phyloP scores from a whole-genome alignment of 176 grass and related monocot genomes.

The Oryza australiensis region DNA sequence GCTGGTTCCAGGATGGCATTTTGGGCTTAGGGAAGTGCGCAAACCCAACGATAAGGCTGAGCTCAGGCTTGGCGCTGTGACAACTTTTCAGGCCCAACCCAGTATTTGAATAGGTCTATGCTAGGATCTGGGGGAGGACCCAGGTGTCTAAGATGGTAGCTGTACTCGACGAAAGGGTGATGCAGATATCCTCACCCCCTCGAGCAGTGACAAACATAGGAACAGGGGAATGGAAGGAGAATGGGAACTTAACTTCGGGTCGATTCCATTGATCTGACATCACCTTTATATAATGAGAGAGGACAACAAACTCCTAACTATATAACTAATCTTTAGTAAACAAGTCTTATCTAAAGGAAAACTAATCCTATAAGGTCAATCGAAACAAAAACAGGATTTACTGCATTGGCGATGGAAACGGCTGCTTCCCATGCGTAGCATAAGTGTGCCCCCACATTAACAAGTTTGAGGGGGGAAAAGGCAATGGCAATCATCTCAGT shows the following conservation, averaged over 20 bases:
- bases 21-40: not conserved
- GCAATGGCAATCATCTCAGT: not conserved
- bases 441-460: not conserved
- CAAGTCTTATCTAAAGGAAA: not conserved
- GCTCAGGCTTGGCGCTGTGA: not conserved
- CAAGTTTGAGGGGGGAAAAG: not conserved
- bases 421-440: not conserved
- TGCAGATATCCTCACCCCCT: too few relatives aligned
- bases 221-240: not conserved
- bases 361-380: not conserved
- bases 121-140: not conserved
- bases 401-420: not conserved
- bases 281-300: not conserved
- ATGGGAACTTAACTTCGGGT: not conserved
- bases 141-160: too few relatives aligned
- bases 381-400: too few relatives aligned
- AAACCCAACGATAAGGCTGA: not conserved
- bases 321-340: not conserved
- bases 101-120: not conserved
- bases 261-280: not conserved
- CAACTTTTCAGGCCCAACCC: not conserved
- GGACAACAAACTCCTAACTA: not conserved
- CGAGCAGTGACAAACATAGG: not conserved
- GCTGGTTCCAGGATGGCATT: not conserved
- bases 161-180: too few relatives aligned